These are phyloP conservation scores for Borovskyia barvae DNA, from an alignment of 208 protist genomes.

Conservation along the genomic window DNA sequence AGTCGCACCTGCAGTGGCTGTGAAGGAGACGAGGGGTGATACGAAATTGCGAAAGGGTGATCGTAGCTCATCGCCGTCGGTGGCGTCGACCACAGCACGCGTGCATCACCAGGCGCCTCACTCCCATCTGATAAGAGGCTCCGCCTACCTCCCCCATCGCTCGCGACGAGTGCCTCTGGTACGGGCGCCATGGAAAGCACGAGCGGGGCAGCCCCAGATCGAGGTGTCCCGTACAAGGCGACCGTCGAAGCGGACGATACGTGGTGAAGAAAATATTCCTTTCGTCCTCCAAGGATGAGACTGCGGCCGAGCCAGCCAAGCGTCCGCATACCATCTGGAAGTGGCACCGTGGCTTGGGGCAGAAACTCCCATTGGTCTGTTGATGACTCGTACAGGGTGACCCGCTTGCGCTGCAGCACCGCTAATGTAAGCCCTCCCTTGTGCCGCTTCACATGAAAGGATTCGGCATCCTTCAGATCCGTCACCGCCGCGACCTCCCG, in stretches of 20 bases:
- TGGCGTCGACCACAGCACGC: conserved; percentile 12
- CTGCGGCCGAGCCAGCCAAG: conserved; percentile 55
- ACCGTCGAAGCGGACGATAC: conserved; percentile 10
- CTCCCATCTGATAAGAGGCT: conserved; percentile 59
- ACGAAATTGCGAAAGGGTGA: conserved; percentile 57
- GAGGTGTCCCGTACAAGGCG: conserved; percentile 27
- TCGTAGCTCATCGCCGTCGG: conserved; percentile 36
- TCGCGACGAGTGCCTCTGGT: conserved; percentile 54
- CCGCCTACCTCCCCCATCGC: conserved; percentile 37
- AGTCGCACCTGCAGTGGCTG: conserved; percentile 56
- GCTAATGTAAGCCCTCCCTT: conserved; percentile 41
- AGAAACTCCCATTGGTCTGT: conserved; percentile 17
- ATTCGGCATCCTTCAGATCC: conserved; percentile 37
- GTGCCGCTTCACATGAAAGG: conserved; percentile 49
- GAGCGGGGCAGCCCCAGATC: conserved; percentile 35
- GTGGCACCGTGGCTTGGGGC: conserved; percentile 25
- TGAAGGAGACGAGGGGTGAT: conserved; percentile 17
- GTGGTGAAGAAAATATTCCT: conserved; percentile 41
- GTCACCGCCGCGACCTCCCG: conserved; percentile 10
- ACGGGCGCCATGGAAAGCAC: conserved; percentile 60
- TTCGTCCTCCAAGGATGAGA: conserved; percentile 51
- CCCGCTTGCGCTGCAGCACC: conserved; percentile 48
- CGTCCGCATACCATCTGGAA: conserved; percentile 49
- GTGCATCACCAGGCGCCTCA: conserved; percentile 35
- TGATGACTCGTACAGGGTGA: conserved; percentile 53